phyloP scores from a whole-genome alignment of 208 protist species.

The Trypanosoma mega region DNA sequence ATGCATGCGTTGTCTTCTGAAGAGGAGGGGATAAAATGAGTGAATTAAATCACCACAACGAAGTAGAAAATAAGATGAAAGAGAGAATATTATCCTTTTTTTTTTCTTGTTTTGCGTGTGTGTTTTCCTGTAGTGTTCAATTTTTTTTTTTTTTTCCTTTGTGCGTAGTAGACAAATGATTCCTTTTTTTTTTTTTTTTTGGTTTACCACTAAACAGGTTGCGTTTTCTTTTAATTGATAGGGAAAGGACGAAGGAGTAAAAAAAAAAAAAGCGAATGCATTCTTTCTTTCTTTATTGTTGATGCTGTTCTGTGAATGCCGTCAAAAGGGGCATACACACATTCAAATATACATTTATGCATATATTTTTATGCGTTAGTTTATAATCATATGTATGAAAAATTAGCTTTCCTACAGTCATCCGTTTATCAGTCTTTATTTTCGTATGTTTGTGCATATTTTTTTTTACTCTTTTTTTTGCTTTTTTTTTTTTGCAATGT shows the following conservation, averaged over 20 bases:
- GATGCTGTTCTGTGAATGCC: no score
- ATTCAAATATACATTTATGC: no score
- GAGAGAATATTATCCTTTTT: background rate
- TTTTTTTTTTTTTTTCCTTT: background rate
- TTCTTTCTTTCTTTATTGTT: slow-evolving; percentile 7
- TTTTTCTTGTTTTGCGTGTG: slow-evolving; percentile 5
- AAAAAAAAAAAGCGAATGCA: background rate
- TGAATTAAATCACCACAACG: background rate
- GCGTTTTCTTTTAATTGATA: background rate
- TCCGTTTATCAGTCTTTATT: background rate
- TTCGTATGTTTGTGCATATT: background rate
- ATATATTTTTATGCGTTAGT: no score
- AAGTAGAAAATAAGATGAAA: no score
- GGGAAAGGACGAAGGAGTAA: background rate
- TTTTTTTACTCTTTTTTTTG: background rate
- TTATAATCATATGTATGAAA: background rate
- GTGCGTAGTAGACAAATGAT: background rate
- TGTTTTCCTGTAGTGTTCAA: background rate
- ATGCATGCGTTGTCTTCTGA: slow-evolving; percentile 65
- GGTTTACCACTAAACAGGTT: no score
- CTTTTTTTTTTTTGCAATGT: background rate
- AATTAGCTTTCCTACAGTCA: background rate
- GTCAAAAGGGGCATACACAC: no score
- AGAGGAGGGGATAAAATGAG: no score
- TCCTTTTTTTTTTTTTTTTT: slow-evolving; percentile 15